These are phyloP conservation scores for Letharia lupina DNA, from an alignment of 495 filamentous ascomycete genomes.

Conservation along the genomic window DNA sequence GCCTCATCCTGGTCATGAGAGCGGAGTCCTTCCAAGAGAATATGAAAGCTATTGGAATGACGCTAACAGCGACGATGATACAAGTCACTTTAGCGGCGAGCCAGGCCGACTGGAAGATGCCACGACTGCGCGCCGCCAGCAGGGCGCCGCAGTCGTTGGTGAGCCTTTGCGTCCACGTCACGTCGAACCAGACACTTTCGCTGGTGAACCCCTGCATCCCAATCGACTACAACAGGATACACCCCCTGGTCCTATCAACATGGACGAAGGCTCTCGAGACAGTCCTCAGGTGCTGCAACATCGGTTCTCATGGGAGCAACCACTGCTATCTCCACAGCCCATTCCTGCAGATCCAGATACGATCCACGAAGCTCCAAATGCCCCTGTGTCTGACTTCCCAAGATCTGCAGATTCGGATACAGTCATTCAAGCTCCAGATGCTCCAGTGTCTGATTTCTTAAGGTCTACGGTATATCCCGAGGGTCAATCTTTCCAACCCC, in stretches of 20 bases:
- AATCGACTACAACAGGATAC: not conserved
- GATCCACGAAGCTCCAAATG: conserved; percentile 4
- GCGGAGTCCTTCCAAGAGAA: conserved; percentile 46
- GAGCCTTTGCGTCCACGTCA: conserved; percentile 34
- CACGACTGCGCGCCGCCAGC: conserved; percentile 3
- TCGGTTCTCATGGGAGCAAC: conserved; percentile 49
- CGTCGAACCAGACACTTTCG: not conserved
- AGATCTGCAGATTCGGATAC: not conserved
- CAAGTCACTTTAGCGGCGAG: conserved; percentile 7
- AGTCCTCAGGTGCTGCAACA: conserved; percentile 24
- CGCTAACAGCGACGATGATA: conserved; percentile 24
- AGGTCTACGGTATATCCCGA: conserved; percentile 17
- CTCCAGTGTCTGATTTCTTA: conserved; percentile 13
- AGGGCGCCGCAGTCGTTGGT: conserved; percentile 32
- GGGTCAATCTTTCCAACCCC: conserved; percentile 9
- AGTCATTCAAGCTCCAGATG: not conserved
- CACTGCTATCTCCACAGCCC: conserved; percentile 25
- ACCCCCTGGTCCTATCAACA: not conserved
- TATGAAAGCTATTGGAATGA: conserved; percentile 55
- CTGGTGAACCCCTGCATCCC: not conserved
- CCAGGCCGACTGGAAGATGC: conserved; percentile 7
- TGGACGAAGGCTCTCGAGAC: conserved; percentile 21
- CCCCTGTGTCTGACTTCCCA: conserved; percentile 6
- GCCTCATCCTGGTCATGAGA: conserved; percentile 29
- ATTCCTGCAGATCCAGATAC: conserved; percentile 7